phyloP scores from a whole-genome alignment of 2,329 filamentous ascomycete species.

The Trichoderma sp. region DNA sequence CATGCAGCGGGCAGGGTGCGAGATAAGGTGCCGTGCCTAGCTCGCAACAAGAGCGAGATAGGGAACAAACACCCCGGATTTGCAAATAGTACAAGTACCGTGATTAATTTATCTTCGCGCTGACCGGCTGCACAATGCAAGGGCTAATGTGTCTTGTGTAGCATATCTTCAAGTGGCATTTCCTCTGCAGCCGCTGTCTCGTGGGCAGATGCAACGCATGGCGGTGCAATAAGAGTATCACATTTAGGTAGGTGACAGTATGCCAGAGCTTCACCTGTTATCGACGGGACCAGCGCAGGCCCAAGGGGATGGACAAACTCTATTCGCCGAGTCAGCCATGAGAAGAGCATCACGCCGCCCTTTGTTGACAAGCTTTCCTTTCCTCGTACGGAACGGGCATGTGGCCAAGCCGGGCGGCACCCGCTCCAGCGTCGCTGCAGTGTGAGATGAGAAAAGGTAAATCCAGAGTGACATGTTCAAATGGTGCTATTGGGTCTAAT shows the following conservation, averaged over 20 bases:
- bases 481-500: background rate
- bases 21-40: slow-evolving; percentile 20
- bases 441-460: background rate
- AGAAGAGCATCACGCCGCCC: background rate
- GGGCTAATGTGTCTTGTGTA: background rate
- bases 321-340: background rate
- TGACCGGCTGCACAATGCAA: slow-evolving; percentile 19
- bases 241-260: background rate
- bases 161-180: background rate
- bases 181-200: background rate
- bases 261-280: background rate
- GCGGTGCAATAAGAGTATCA: background rate
- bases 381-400: background rate
- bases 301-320: background rate
- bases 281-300: background rate
- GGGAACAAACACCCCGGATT: slow-evolving; percentile 19
- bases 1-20: slow-evolving; percentile 4
- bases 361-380: background rate
- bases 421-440: background rate
- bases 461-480: slow-evolving; percentile 10
- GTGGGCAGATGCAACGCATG: background rate
- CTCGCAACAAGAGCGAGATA: background rate
- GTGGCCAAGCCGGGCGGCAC: background rate
- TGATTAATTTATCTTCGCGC: slow-evolving; percentile 5
- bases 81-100: slow-evolving; percentile 3